These are phyloP conservation scores for Jacaranda mimosifolia DNA, from an alignment of 257 asterid genomes.

Conservation along the genomic window DNA sequence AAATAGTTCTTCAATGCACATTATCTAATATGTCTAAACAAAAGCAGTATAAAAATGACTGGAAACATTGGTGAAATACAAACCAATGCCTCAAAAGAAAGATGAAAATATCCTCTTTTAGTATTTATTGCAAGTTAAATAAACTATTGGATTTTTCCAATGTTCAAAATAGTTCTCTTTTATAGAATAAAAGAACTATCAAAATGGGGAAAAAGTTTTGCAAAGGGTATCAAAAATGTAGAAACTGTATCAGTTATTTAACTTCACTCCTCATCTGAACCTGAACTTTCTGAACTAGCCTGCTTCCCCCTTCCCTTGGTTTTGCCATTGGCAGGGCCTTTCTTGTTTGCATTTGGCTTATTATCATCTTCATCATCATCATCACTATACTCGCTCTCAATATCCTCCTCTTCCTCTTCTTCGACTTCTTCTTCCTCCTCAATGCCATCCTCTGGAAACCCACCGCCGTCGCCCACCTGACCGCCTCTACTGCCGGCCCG, in stretches of 20 bases:
- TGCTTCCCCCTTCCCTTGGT: slow-evolving; percentile 43
- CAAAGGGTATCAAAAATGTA: neutral
- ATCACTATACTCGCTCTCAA: slow-evolving; percentile 86
- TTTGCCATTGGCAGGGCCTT: slow-evolving; percentile 43
- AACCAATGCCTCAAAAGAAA: neutral
- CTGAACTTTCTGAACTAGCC: slow-evolving; percentile 51
- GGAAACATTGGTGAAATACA: neutral
- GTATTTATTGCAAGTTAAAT: neutral
- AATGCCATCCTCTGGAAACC: slow-evolving; percentile 44
- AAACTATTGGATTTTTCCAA: neutral
- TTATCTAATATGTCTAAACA: neutral
- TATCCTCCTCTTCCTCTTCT: slow-evolving; percentile 75
- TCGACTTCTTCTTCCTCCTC: slow-evolving; percentile 74
- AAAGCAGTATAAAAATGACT: neutral
- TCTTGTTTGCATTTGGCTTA: slow-evolving; percentile 30
- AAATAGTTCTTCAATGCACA: neutral
- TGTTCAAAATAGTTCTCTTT: slow-evolving; percentile 7
- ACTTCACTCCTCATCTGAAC: slow-evolving; percentile 55
- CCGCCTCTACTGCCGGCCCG: slow-evolving; percentile 68
- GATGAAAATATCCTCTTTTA: neutral
- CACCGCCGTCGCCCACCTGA: slow-evolving; percentile 45
- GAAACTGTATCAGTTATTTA: neutral
- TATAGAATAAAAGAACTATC: neutral
- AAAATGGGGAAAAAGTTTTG: neutral
- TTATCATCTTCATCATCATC: slow-evolving; percentile 80